Base-by-base conservation (phyloP, 805 yeast genomes). In the Sungouiella blattae region DNA sequence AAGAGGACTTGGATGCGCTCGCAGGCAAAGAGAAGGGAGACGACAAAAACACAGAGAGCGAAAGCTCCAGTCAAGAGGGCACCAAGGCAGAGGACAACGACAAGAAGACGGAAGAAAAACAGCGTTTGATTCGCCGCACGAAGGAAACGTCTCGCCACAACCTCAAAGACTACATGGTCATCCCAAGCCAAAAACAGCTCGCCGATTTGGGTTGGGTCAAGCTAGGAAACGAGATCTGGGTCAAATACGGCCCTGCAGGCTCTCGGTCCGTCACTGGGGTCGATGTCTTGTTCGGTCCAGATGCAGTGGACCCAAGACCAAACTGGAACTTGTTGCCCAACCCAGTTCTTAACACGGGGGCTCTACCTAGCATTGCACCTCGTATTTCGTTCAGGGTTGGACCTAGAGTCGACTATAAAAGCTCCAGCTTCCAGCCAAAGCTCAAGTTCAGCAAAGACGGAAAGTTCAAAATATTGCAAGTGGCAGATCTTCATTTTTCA, bases 401-500 rank as follows among this genome's bases (percentile, higher is more conserved):
- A 5, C 56, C 60, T 6, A 56, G 47, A 33, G 26, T 54, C 11
- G 57, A 61, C 38, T 62, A 59, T 46, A 47, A 47, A 20, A 32
- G 42, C 41, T 44, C 39, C 53, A 33, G 51, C 47, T 47, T 36
- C 37, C 46, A 50, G 22, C 64, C 67, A 3, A 35, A 37, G 5
- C 57, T 78, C 27, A 60, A 63, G 32, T 52, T 71, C 11, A 48
- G 60, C 8, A 41, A 60, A 2, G 52, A 71, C 14, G 78, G 77
- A 4, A 73, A 67, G 36, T 86, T 81, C 60, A 91, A 84, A 57
- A 81, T 93, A 27, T 60, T 87, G 8, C 98, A 93, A 58, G 77
- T 91, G 4, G 95, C 97, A 0, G 98, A 93, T 57, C 64, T 91
- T 37, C 98, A 93, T 60, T 81, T 84, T 55, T 74, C 93, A n/a